Conservation (phyloP, 2,329 filamentous ascomycete genomes). For the Colletotrichum australisinense region DNA sequence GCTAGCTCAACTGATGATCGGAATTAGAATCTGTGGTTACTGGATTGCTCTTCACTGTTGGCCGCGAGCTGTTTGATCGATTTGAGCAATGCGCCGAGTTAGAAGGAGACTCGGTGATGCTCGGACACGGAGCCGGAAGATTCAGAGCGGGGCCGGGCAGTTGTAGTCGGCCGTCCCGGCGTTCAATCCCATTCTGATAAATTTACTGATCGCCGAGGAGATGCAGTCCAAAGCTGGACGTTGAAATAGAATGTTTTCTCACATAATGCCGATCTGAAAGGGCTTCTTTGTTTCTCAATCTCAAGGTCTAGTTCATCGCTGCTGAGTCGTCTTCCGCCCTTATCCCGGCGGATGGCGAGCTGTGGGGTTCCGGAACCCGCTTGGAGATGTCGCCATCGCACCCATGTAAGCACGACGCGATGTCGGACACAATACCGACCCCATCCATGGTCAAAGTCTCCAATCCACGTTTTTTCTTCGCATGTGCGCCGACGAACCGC, state of each 20-base stretch:
- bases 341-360: constrained; percentile 2
- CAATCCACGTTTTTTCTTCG: constrained; percentile 14
- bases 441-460: background rate
- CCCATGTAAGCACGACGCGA: constrained; percentile 31
- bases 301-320: background rate
- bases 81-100: background rate
- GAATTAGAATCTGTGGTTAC: too few species aligned
- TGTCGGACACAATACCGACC: constrained; percentile 8
- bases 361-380: constrained; percentile 6
- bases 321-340: background rate
- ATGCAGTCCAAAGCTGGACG: background rate
- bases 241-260: background rate
- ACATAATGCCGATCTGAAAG: background rate
- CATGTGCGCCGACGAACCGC: background rate
- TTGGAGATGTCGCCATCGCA: constrained; percentile 29
- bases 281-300: background rate
- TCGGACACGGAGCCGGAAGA: constrained; percentile 1
- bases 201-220: background rate
- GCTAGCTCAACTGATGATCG: too few species aligned
- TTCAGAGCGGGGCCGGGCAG: constrained; percentile 11
- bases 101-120: constrained; percentile 15
- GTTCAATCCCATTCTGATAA: background rate
- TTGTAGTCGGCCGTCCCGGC: background rate
- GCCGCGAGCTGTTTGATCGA: too few species aligned
- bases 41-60: too few species aligned